Base-by-base conservation (phyloP, 2,329 filamentous ascomycete genomes). In the Stagonosporopsis chrysanthemi region DNA sequence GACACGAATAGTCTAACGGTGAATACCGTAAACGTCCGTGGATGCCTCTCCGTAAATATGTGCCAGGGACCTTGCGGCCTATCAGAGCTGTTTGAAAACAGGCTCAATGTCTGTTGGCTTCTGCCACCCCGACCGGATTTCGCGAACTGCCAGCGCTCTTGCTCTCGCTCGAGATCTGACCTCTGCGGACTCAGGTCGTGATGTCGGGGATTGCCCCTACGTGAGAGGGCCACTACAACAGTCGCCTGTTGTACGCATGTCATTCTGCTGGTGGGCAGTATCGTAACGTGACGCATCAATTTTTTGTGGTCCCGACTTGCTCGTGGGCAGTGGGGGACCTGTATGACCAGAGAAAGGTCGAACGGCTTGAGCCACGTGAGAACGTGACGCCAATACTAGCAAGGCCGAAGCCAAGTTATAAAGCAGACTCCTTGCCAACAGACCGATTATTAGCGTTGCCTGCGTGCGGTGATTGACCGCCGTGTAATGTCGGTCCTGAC, bases 41-140 rank as follows among this genome's bases (percentile, higher is more conserved):
- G 57, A 64, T 74, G 63, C 69, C 63, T 70, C 43, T 49, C 44
- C 71, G 66, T 63, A 73, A 72, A 65, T 9, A 65, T 29, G 26
- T 68, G 70, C 71, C 71, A 73, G 42, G 72, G 69, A 62, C 67
- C 63, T 62, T 65, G 35, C 60, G 64, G 66, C 59, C 70, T 74
- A 45, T 73, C 70, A 66, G 65, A 65, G 57, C 40, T 31, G 42
- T 62, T 53, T 33, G 29, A 65, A 48, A 52, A 55, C 60, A 47
- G 6, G 45, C 58, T 66, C 64, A 56, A 72, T 69, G 55, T 70
- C 71, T 67, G 69, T 70, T 70, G 72, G 67, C 72, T 70, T 72
- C 70, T 75, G 70, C 56, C 69, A 62, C 61, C 57, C 23, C 55
- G 44, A 39, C 66, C 14, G 60, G 60, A 64, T 51, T 65, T 61